Evolutionary conservation across 2,329 filamentous ascomycete species (phyloP).

Genomic region (Trichoderma sp.): DNA sequence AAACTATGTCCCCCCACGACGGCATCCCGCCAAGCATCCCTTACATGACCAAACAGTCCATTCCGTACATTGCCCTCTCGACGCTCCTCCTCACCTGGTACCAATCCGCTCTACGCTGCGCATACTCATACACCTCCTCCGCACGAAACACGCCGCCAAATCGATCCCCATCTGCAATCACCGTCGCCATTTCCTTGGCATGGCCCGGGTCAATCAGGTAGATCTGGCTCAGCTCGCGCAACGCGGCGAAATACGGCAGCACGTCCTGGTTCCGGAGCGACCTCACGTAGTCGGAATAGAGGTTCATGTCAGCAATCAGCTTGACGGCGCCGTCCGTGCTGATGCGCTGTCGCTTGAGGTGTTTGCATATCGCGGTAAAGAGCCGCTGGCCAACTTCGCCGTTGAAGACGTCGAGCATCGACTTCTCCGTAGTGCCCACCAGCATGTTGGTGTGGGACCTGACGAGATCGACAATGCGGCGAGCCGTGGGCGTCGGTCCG

Average conservation of each 20-base stretch:
- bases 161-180: conserved; percentile 87
- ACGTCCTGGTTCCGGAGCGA: conserved; percentile 80
- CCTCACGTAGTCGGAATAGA: conserved; percentile 82
- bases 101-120: conserved; percentile 91
- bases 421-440: conserved; percentile 92
- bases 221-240: conserved; percentile 90
- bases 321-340: conserved; percentile 85
- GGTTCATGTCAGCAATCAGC: conserved; percentile 94
- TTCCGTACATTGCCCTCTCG: conserved; percentile 94
- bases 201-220: conserved; percentile 83
- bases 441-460: conserved; percentile 90
- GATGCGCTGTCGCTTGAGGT: conserved; percentile 92
- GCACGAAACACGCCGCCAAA: conserved; percentile 91
- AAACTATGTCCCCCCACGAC: neutral
- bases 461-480: conserved; percentile 78
- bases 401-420: conserved; percentile 97
- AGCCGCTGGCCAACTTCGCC: conserved; percentile 92
- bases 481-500: conserved; percentile 75
- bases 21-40: neutral
- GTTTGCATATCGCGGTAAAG: conserved; percentile 91
- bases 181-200: conserved; percentile 89
- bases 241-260: conserved; percentile 83
- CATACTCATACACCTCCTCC: conserved; percentile 97
- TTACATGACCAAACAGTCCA: conserved; percentile 84
- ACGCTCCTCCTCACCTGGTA: conserved; percentile 84